Evolutionary conservation across 2,329 filamentous ascomycete genomes (phyloP).

Genomic region (Atkinsonella hypoxylon): DNA sequence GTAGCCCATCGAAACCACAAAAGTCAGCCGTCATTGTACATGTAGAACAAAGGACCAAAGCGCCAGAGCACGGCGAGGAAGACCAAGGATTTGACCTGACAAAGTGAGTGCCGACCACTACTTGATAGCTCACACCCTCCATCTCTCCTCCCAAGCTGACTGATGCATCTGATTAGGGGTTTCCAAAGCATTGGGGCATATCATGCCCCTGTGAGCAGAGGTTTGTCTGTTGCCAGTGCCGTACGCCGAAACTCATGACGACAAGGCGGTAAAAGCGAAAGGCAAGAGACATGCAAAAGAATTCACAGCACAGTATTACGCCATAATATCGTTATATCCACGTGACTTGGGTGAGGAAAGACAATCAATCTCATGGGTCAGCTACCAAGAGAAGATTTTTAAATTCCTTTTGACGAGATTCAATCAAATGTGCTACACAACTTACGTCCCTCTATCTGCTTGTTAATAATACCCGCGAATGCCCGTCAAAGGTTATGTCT

Average conservation of each 20-base stretch:
- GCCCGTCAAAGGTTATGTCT: too few relatives aligned
- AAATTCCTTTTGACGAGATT: background rate
- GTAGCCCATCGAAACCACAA: conserved; percentile 36
- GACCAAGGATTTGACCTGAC: conserved; percentile 46
- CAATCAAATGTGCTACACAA: too few relatives aligned
- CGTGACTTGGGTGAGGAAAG: background rate
- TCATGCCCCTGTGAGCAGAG: conserved; percentile 41
- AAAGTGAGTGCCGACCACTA: conserved; percentile 29
- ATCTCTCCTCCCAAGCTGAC: conserved; percentile 12
- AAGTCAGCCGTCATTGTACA: conserved; percentile 15
- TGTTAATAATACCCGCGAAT: too few relatives aligned
- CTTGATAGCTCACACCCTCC: background rate
- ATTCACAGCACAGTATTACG: background rate
- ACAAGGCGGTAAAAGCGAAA: background rate
- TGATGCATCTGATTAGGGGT: conserved; percentile 30
- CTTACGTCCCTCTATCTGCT: too few relatives aligned
- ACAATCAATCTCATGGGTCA: background rate
- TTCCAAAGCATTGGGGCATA: conserved; percentile 55
- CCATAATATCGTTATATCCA: background rate
- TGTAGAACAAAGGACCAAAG: conserved; percentile 13
- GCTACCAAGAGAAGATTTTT: background rate
- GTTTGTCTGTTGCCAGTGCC: conserved; percentile 30
- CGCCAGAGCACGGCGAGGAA: conserved; percentile 26
- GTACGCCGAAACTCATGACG: conserved; percentile 23
- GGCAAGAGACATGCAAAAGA: background rate